phyloP scores from a whole-genome alignment of 306 rosid species.

The Dryas drummondii region DNA sequence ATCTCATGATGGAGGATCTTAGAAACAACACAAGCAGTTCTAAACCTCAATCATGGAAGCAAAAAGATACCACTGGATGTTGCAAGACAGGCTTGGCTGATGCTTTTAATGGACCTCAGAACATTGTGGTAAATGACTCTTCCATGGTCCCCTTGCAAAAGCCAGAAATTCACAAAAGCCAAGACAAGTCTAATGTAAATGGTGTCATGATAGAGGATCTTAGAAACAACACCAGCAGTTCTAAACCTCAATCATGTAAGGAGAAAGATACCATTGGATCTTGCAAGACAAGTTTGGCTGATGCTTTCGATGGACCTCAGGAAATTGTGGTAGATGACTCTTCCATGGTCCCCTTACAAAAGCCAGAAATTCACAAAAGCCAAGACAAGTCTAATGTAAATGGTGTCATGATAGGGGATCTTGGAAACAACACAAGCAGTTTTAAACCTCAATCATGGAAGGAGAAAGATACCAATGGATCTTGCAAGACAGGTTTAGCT shows the following conservation, averaged over 20 bases:
- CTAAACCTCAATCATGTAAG: slow-evolving; percentile 21
- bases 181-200: slow-evolving; percentile 17
- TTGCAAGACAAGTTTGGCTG: slow-evolving; percentile 7
- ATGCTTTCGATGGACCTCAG: slow-evolving; percentile 23
- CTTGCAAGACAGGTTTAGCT: slow-evolving; percentile 6
- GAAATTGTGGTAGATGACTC: slow-evolving; percentile 31
- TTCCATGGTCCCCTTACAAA: not conserved
- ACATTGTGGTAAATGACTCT: not conserved
- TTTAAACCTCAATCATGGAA: slow-evolving; percentile 16
- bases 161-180: slow-evolving; percentile 15
- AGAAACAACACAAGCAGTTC: slow-evolving; percentile 17
- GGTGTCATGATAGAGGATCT: slow-evolving; percentile 26
- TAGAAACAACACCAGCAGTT: slow-evolving; percentile 14
- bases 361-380: slow-evolving; percentile 8
- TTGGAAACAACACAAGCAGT: slow-evolving; percentile 17
- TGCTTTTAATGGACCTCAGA: too few species aligned
- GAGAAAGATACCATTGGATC: slow-evolving; percentile 33
- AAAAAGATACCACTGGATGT: too few species aligned
- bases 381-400: not conserved
- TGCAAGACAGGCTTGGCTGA: too few species aligned
- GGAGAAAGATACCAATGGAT: slow-evolving; percentile 32
- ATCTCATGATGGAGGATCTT: slow-evolving; percentile 8
- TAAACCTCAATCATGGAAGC: too few species aligned
- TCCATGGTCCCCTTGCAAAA: slow-evolving; percentile 25
- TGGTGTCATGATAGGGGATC: slow-evolving; percentile 20